Evolutionary conservation across 2,329 filamentous ascomycete genomes (phyloP).

Genomic region (Didymella lethalis): DNA sequence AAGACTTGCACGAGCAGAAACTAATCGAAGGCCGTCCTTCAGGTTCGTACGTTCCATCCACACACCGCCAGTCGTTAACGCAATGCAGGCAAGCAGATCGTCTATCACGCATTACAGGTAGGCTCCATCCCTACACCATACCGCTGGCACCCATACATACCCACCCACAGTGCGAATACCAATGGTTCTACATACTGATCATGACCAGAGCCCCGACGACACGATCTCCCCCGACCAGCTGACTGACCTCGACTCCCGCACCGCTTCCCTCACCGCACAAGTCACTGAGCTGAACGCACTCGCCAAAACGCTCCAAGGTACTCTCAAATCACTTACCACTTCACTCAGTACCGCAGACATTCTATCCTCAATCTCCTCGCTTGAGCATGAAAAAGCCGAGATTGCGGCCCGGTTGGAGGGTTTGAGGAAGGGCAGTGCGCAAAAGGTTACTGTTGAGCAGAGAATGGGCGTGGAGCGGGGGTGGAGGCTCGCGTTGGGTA

Average conservation of each 20-base stretch:
- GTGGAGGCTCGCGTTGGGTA: conserved; percentile 54
- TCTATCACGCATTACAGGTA: conserved; percentile 65
- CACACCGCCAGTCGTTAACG: neutral
- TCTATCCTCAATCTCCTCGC: conserved; percentile 50
- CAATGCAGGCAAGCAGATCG: conserved; percentile 64
- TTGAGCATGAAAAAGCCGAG: conserved; percentile 56
- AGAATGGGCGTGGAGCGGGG: conserved; percentile 56
- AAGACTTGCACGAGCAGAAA: conserved; percentile 67
- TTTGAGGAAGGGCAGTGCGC: conserved; percentile 52
- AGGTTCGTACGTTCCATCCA: conserved; percentile 47
- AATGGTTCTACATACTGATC: neutral
- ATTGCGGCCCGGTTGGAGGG: conserved; percentile 53
- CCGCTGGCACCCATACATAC: neutral
- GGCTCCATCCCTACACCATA: neutral
- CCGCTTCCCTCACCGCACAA: conserved; percentile 56
- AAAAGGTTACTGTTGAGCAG: conserved; percentile 60
- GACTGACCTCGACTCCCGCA: conserved; percentile 58
- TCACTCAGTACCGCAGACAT: conserved; percentile 62
- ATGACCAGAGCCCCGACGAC: conserved; percentile 58
- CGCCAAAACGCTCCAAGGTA: conserved; percentile 59
- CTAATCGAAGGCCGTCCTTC: conserved; percentile 65
- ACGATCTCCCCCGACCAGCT: conserved; percentile 59
- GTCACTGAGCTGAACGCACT: conserved; percentile 55
- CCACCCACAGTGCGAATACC: neutral
- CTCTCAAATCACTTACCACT: conserved; percentile 56